Conservation (phyloP, 176 grass and related monocot species). For the Carex littledalei region DNA sequence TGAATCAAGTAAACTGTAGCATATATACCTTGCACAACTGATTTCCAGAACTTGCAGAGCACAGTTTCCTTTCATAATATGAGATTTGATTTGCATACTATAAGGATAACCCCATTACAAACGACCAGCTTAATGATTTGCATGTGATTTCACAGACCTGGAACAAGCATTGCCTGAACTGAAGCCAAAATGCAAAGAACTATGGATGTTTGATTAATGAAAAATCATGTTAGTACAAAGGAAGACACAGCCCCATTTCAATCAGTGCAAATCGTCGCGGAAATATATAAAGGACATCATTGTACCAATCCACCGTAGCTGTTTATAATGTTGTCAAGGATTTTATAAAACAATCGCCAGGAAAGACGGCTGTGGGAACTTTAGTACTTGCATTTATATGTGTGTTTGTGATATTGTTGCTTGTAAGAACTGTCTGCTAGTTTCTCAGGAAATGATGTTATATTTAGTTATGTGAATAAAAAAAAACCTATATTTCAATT, state of each 20-base stretch:
- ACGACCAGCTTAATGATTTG: not conserved
- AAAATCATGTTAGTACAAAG: not conserved
- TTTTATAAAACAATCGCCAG: not conserved
- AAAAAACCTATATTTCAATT: not conserved
- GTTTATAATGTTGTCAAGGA: not conserved
- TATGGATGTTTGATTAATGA: not conserved
- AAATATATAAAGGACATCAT: not conserved
- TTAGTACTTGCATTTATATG: not conserved
- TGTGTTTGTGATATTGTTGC: not conserved
- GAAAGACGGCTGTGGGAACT: no score
- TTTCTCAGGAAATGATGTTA: not conserved
- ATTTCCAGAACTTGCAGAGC: not conserved
- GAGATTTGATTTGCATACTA: not conserved
- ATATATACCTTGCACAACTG: not conserved
- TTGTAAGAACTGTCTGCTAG: not conserved
- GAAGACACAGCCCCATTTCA: not conserved
- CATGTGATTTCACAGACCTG: not conserved
- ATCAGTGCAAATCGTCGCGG: not conserved
- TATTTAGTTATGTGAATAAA: not conserved
- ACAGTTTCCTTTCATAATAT: not conserved
- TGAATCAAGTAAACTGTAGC: not conserved
- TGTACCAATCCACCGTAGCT: not conserved
- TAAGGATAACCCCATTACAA: not conserved
- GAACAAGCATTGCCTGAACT: not conserved
- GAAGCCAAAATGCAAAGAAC: not conserved